Conservation (phyloP, 2,329 filamentous ascomycete genomes). For the Penicillium sp. region DNA sequence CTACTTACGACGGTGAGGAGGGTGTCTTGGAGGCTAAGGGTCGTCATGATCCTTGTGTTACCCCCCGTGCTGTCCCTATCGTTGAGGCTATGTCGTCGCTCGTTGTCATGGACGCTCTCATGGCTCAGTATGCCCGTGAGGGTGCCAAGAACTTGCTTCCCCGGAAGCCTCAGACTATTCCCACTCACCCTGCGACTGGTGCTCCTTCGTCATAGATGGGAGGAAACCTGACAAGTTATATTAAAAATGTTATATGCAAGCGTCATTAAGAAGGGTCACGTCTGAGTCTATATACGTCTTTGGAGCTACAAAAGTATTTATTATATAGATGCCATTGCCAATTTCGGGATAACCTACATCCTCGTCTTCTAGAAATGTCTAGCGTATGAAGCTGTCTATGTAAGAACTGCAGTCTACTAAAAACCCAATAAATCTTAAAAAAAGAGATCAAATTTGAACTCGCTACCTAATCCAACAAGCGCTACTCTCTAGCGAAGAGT, state of each 20-base stretch:
- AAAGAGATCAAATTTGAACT: neutral
- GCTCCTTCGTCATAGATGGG: constrained; percentile 9
- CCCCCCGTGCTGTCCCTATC: constrained; percentile 73
- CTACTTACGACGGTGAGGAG: constrained; percentile 71
- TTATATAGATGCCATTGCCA: constrained; percentile 1
- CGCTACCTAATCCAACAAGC: constrained; percentile 1
- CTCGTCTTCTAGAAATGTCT: neutral
- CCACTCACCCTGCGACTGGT: constrained; percentile 34
- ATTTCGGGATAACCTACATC: neutral
- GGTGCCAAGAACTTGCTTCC: constrained; percentile 50
- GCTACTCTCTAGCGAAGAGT: neutral
- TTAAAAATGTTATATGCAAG: constrained; percentile 6
- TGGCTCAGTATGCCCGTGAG: constrained; percentile 72
- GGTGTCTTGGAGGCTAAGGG: constrained; percentile 89
- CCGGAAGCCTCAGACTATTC: constrained; percentile 38
- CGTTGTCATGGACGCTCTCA: constrained; percentile 80
- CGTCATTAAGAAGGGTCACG: neutral
- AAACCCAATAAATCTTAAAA: neutral
- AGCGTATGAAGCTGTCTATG: too few relatives aligned
- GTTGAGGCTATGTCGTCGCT: constrained; percentile 85
- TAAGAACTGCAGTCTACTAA: neutral
- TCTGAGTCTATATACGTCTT: neutral
- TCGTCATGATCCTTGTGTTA: constrained; percentile 89
- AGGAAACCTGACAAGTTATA: neutral
- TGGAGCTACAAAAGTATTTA: constrained; percentile 1